Percentiles rank a stretch among this genome's conserved stretches.
phyloP scores from a whole-genome alignment of 225 moss, liverwort and hornwort species.

The Takakia lepidozioides region DNA sequence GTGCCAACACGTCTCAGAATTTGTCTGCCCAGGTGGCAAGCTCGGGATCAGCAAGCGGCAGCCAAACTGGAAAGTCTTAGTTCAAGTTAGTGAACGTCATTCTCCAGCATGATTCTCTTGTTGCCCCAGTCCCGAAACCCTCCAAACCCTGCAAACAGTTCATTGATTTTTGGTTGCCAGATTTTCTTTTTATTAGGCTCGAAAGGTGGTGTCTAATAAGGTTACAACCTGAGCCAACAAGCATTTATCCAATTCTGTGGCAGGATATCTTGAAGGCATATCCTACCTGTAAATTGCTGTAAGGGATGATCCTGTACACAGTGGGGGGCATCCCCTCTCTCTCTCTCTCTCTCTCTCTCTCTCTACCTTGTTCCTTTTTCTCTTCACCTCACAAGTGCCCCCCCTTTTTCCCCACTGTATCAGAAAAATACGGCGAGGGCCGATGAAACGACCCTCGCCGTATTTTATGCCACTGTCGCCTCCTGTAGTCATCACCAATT shows the following conservation, averaged over 20 bases:
- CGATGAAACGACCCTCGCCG: no score
- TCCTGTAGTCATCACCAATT: slow-evolving; percentile 28
- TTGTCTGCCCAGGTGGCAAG: slow-evolving; percentile 45
- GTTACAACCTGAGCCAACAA: slow-evolving; percentile 49
- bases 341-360: no score
- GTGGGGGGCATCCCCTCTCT: slow-evolving; percentile 15
- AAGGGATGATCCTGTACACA: slow-evolving; percentile 46
- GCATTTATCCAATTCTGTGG: slow-evolving; percentile 37
- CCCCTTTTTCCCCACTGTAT: slow-evolving; percentile 10
- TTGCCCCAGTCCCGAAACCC: slow-evolving; percentile 22
- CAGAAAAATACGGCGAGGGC: no score
- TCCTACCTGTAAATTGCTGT: slow-evolving; percentile 77
- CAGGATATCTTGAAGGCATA: slow-evolving; percentile 47
- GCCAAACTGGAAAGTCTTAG: slow-evolving; percentile 72
- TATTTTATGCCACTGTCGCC: slow-evolving; percentile 12
- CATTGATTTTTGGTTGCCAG: slow-evolving; percentile 39
- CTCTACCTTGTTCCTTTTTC: background rate
- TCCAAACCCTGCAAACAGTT: slow-evolving; percentile 26
- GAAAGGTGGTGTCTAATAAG: slow-evolving; percentile 67
- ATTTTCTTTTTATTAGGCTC: slow-evolving; percentile 43
- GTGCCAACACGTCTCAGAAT: slow-evolving; percentile 28
- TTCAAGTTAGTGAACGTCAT: slow-evolving; percentile 51
- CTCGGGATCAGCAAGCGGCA: slow-evolving; percentile 31
- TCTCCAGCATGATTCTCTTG: slow-evolving; percentile 34
- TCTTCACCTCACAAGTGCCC: slow-evolving; percentile 13